Evolutionary conservation across 2,329 filamentous ascomycete genomes (phyloP), one percentile per base, ranked within the genome.

Genomic region (Fusarium pseudograminearum): DNA sequence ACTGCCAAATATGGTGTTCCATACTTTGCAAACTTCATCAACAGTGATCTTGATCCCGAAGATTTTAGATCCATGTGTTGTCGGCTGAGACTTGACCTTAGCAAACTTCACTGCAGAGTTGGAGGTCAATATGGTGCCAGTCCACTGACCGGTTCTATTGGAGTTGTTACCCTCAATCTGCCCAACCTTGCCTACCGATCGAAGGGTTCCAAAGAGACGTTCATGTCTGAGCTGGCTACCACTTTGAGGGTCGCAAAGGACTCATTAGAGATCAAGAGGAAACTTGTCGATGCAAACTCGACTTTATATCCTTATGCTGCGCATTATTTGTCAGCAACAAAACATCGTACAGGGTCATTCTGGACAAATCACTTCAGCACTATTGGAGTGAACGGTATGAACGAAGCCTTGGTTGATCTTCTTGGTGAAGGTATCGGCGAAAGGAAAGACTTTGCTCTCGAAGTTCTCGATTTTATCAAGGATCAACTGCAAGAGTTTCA

Each of bases 341-440:
- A 74, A 24, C 67, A 70, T 2, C 72, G 72, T 3, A 74, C 72
- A 0, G 72, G 72, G 0, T 74, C 72, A 4, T 58, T 65, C 54
- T 74, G 72, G 72, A 73, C 72, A 0, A 74, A 74, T 2, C 72
- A 74, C 31, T 74, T 74, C 54, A 74, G 72, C n/a, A 74, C 72
- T 0, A 73, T 74, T 4, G 72, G 72, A 2, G 48, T 74, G 0
- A 74, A 74, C 5, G 72, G 72, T 0, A 74, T 69, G 72, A 73
- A 73, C 3, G 72, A 74, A 7, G 67, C 72, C 0, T 7, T 74
- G 0, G n/a, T 64, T 0, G 47, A 52, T 4, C 42, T 74, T 5
- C 33, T 74, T 1, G 72, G 62, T 0, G 45, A 64, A 2, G 70
- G 67, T 0, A 70, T 74, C 0, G 18, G 9, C 1, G 45, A 47